Percentiles rank a stretch among this genome's conserved stretches.
phyloP scores from a whole-genome alignment of 1,284 basidiomycete genomes.

The Ustilago bromivora region DNA sequence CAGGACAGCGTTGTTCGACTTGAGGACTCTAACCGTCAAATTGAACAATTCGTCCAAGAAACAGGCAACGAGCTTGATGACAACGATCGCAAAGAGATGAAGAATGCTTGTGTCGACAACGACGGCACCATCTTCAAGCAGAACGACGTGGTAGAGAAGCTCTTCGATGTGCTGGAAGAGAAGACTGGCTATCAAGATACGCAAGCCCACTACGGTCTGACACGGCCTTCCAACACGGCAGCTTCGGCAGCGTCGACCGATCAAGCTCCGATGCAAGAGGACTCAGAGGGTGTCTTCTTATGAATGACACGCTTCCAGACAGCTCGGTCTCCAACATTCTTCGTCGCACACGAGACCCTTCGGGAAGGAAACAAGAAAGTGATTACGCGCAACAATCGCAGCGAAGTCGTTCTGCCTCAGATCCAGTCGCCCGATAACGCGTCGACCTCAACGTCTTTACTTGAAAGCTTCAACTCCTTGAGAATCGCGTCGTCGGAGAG shows the following conservation, averaged over 20 bases:
- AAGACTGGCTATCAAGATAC: conserved; percentile 26
- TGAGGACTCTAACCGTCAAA: conserved; percentile 41
- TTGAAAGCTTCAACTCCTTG: conserved; percentile 41
- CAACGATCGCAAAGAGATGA: conserved; percentile 38
- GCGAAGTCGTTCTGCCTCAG: conserved; percentile 8
- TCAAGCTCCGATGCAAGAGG: conserved; percentile 35
- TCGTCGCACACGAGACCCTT: not conserved
- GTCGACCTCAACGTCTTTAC: conserved; percentile 34
- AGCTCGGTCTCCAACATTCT: not conserved
- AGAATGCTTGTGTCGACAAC: conserved; percentile 45
- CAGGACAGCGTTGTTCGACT: conserved; percentile 40
- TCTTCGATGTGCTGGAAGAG: conserved; percentile 36
- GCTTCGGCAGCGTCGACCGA: not conserved
- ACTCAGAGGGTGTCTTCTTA: conserved; percentile 38
- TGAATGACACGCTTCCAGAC: not conserved
- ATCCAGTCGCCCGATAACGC: conserved; percentile 57
- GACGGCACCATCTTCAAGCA: conserved; percentile 41
- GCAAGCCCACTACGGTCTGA: conserved; percentile 35
- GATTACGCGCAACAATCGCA: not conserved
- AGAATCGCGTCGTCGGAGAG: conserved; percentile 47
- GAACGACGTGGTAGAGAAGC: conserved; percentile 33
- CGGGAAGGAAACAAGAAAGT: not conserved
- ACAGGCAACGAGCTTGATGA: conserved; percentile 24
- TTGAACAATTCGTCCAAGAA: conserved; percentile 42
- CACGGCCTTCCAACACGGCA: conserved; percentile 9